phyloP scores from a whole-genome alignment of 306 rosid species.

The Lathyrus tuberosus region DNA sequence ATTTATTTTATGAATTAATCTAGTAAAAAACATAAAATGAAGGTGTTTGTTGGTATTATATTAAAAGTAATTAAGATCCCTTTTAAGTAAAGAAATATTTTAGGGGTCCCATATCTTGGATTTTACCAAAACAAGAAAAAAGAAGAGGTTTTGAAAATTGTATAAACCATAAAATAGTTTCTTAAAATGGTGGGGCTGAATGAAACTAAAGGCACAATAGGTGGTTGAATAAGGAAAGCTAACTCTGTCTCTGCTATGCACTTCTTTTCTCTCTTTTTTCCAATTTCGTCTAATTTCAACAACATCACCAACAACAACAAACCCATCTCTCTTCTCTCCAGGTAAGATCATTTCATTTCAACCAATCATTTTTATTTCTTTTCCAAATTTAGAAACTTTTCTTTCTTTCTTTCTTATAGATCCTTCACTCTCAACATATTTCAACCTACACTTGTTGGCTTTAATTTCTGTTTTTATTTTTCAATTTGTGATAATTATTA shows the following conservation, averaged over 20 bases:
- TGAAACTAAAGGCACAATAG: constrained; percentile 31
- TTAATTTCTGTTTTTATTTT: background rate
- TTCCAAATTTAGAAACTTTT: background rate
- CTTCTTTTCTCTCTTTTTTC: background rate
- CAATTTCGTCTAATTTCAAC: too few species aligned
- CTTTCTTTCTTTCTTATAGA: background rate
- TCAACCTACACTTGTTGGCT: background rate
- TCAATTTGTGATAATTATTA: background rate
- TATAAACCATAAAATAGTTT: constrained; percentile 30
- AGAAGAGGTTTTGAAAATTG: constrained; percentile 42
- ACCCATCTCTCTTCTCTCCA: too few species aligned
- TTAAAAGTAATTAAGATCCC: background rate
- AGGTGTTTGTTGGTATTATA: too few species aligned
- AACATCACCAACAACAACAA: too few species aligned
- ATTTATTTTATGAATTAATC: too few species aligned
- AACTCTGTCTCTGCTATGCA: constrained; percentile 4
- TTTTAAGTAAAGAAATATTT: background rate
- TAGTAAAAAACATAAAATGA: too few species aligned
- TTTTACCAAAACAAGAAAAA: constrained; percentile 63
- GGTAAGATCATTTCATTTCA: background rate
- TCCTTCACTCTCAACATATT: constrained; percentile 14
- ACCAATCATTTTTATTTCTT: too few species aligned
- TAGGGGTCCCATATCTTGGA: constrained; percentile 1
- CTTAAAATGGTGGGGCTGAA: constrained; percentile 40
- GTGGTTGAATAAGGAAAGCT: constrained; percentile 47